Percentiles rank a stretch among this genome's conserved stretches.
These are phyloP conservation scores for Crataegus laevigata DNA, from an alignment of 306 rosid species.

Conservation along the genomic window DNA sequence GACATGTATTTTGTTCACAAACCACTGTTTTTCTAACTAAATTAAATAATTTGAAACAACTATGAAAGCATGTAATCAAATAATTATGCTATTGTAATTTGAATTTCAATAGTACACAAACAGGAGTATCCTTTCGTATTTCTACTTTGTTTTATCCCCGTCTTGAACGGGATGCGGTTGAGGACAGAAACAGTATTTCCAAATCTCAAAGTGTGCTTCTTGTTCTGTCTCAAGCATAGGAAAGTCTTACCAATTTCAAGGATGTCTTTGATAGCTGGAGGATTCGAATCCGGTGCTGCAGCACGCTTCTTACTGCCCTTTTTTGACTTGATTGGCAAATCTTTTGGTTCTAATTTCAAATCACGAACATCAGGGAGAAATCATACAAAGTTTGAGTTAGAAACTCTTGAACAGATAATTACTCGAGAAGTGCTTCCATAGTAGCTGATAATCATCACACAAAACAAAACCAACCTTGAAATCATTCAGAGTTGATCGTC, in stretches of 20 bases:
- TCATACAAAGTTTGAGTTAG: not conserved
- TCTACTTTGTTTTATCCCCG: not conserved
- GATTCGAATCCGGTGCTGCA: not conserved
- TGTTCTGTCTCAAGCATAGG: not conserved
- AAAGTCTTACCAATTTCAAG: conserved; percentile 22
- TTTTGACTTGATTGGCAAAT: not conserved
- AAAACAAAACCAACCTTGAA: not conserved
- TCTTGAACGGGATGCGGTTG: not conserved
- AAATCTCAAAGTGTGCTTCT: not conserved
- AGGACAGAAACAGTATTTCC: not conserved
- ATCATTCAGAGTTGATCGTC: not conserved
- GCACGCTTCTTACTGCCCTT: not conserved
- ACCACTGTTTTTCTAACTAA: not conserved
- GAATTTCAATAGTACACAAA: not conserved
- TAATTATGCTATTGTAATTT: not conserved
- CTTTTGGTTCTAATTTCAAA: not conserved
- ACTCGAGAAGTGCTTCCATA: not conserved
- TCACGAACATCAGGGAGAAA: not conserved
- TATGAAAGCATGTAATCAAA: not conserved
- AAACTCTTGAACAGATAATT: not conserved
- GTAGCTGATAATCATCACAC: not conserved
- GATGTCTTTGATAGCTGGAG: not conserved
- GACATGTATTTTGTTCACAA: not conserved
- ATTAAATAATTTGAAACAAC: not conserved
- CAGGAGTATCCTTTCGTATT: not conserved